Percentiles rank a stretch among this genome's conserved stretches.
Conservation (phyloP, 805 yeast species). For the Saturnispora zaruensis region DNA sequence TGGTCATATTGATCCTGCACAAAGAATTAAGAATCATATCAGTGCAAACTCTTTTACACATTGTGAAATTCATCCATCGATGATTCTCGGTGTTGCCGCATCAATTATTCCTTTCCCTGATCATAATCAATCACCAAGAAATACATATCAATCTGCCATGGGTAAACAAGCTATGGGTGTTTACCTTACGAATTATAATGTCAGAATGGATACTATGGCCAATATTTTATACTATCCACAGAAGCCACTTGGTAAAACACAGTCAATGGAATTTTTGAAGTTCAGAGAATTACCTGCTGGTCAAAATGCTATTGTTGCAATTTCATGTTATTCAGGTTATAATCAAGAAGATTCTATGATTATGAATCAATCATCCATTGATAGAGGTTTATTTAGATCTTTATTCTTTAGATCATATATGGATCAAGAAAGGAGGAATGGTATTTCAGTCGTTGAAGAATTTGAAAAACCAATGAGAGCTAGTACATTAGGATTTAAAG, state of each 20-base stretch:
- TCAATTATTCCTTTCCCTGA: conserved; percentile 99
- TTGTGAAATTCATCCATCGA: conserved; percentile 97
- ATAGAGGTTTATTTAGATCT: conserved; percentile 92
- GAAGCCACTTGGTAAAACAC: conserved; percentile 94
- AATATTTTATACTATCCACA: conserved; percentile 96
- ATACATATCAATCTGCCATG: conserved; percentile 99
- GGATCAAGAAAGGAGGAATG: conserved; percentile 98
- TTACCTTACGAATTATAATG: conserved; percentile 85
- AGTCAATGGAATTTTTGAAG: conserved; percentile 95
- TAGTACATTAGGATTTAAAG: conserved; percentile 90
- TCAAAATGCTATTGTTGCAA: conserved; percentile 97
- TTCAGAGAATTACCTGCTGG: conserved; percentile 99
- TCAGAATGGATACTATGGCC: conserved; percentile 99
- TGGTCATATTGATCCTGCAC: conserved; percentile 55
- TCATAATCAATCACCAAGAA: conserved; percentile 98
- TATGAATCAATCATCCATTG: conserved; percentile 97
- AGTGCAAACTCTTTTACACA: conserved; percentile 80
- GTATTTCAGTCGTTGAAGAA: conserved; percentile 97
- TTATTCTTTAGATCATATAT: conserved; percentile 93
- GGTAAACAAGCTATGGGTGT: conserved; percentile 99
- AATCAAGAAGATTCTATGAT: conserved; percentile 99
- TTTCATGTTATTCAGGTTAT: conserved; percentile 96
- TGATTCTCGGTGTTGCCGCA: conserved; percentile 98
- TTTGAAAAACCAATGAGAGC: conserved; percentile 95
- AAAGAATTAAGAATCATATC: conserved; percentile 62